A percentile compares a stretch with the other conserved stretches of the same genome.
Conservation (phyloP, 1,284 basidiomycete species). For the Anthracocystis panici-leucophaei region DNA sequence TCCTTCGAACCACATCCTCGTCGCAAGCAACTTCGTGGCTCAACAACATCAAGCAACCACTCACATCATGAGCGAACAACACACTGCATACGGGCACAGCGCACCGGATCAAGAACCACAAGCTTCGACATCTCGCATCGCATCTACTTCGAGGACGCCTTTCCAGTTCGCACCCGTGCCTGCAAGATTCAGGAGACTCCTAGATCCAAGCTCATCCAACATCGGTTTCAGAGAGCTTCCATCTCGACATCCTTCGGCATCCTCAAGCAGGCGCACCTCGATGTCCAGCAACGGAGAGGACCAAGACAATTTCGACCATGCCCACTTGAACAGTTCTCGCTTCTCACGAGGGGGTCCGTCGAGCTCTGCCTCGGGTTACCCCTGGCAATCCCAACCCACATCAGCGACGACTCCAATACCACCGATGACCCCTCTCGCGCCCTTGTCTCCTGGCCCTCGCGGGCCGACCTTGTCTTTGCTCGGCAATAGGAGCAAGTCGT, state of each 20-base stretch:
- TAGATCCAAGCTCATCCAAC: slow-evolving; percentile 1
- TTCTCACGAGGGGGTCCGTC: slow-evolving; percentile 10
- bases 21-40: neutral
- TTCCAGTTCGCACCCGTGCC: slow-evolving; percentile 28
- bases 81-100: neutral
- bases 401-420: slow-evolving; percentile 4
- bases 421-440: slow-evolving; percentile 3
- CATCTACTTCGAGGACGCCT: slow-evolving; percentile 9
- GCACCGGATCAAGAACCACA: neutral
- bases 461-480: neutral
- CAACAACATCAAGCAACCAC: neutral
- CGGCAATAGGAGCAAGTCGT: neutral
- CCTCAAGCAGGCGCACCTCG: slow-evolving; percentile 11
- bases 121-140: neutral
- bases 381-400: slow-evolving; percentile 4
- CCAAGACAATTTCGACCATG: slow-evolving; percentile 18
- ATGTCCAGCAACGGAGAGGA: slow-evolving; percentile 10
- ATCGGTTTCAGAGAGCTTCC: neutral
- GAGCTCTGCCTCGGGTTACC: neutral
- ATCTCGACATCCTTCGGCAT: neutral
- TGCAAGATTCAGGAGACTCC: slow-evolving; percentile 18
- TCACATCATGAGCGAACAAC: neutral
- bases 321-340: neutral
- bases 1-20: neutral
- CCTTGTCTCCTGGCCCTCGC: neutral